Conservation (phyloP, 371 early-diverging fungal genomes). For the Lichtheimia corymbifera region DNA sequence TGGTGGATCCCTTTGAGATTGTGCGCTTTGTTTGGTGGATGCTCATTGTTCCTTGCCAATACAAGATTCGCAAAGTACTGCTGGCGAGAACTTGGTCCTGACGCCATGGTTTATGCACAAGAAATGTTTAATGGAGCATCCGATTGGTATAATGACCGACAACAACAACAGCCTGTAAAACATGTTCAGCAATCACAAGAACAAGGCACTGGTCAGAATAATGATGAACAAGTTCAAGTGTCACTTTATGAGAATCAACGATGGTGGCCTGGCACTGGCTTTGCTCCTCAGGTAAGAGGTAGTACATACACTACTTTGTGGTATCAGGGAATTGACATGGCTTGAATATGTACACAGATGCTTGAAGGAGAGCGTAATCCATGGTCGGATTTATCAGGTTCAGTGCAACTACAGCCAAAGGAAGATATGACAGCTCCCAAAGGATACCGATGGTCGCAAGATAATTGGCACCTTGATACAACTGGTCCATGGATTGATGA, state of each 20-base stretch:
- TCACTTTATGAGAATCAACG: constrained; percentile 51
- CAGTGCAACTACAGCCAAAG: constrained; percentile 23
- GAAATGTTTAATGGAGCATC: constrained; percentile 12
- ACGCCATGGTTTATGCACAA: constrained; percentile 24
- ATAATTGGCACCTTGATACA: constrained; percentile 42
- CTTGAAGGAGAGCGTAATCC: constrained; percentile 23
- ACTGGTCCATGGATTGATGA: constrained; percentile 52
- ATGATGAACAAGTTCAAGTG: constrained; percentile 13
- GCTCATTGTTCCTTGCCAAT: constrained; percentile 33
- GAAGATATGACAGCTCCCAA: constrained; percentile 40
- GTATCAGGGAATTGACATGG: background rate
- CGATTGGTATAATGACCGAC: constrained; percentile 25
- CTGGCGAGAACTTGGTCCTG: constrained; percentile 32
- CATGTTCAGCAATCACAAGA: background rate
- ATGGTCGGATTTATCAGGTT: constrained; percentile 46
- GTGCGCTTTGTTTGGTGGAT: constrained; percentile 28
- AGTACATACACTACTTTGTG: background rate
- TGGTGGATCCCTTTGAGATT: constrained; percentile 37
- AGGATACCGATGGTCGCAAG: constrained; percentile 46
- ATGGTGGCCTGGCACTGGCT: constrained; percentile 47
- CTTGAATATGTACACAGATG: constrained; percentile 8
- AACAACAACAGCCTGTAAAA: constrained; percentile 15
- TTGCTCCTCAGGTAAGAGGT: constrained; percentile 37
- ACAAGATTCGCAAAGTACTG: constrained; percentile 43
- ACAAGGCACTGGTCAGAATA: background rate